Base-by-base conservation (phyloP, 352 stramenopile species). In the Phytophthora fragariaefolia region DNA sequence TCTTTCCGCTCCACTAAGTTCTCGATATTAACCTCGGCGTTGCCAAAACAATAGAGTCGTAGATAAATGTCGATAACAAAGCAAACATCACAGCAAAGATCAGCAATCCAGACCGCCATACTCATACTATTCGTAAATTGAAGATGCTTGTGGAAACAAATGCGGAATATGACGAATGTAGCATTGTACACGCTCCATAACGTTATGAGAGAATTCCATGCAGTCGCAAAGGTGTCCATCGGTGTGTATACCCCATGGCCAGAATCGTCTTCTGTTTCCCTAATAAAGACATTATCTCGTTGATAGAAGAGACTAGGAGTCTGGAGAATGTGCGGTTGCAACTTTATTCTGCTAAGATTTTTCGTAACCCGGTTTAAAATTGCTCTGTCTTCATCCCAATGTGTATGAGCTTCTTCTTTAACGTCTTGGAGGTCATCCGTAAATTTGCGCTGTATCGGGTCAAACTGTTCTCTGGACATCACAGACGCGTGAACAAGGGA, bases 11-110 rank as follows among this genome's bases (percentile, higher is more conserved):
- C 76, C 26, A 79, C 9, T 1, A 92, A 30, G 24, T 88, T 89
- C 0, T 38, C 24, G 8, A 88, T 59, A 0, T 73, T 74, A 0
- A 58, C 48, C n/a, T 92, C 56, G n/a, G 43, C 62, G 24, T 67
- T 87, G 26, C 81, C 79, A 15, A 92, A 90, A 54, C 87, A 88
- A 42, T 83, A 88, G 7, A 90, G 51, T 32, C 84, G 83, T 15
- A 90, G 58, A 9, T 86, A 78, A 13, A 92, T 74, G 30, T 92
- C 83, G 2, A 71, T 20, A 3, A 49, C 50, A 10, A 86, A 69
- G 7, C 82, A 27, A 6, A 60, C 24, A 40, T 91, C 82, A 2
- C 73, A 70, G 23, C 68, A 87, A 67, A 30, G 72, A 15, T 63
- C 56, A 1, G 56, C 23, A 22, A 74, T 55, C 55, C 63, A 56